Conservation (phyloP, 1,284 basidiomycete species). For the Stygiomarasmius scandens region DNA sequence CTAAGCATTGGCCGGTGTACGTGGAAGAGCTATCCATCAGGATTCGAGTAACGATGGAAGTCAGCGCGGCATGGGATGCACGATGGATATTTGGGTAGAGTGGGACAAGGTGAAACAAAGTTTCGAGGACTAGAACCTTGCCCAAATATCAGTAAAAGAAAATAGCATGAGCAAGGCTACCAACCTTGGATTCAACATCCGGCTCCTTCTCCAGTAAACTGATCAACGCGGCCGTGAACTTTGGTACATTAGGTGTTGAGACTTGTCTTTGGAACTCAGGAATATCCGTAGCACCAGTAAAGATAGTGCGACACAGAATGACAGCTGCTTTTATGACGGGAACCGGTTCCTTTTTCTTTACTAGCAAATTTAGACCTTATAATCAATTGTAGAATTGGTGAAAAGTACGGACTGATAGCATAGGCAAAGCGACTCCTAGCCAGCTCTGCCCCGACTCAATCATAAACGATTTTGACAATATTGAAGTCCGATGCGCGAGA, state of each 20-base stretch:
- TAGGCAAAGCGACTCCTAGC: slow-evolving; percentile 63
- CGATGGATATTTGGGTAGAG: slow-evolving; percentile 69
- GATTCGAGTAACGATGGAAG: slow-evolving; percentile 52
- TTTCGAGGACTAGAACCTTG: slow-evolving; percentile 55
- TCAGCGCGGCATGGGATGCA: slow-evolving; percentile 51
- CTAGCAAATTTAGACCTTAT: slow-evolving; percentile 21
- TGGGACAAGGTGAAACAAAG: slow-evolving; percentile 58
- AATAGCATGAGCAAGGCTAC: slow-evolving; percentile 6
- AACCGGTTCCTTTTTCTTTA: slow-evolving; percentile 68
- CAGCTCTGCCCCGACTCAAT: slow-evolving; percentile 72
- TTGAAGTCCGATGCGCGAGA: slow-evolving; percentile 65
- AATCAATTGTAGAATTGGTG: slow-evolving; percentile 17
- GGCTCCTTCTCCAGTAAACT: slow-evolving; percentile 52
- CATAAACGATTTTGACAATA: slow-evolving; percentile 59
- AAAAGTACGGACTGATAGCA: slow-evolving; percentile 62
- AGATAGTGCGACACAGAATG: slow-evolving; percentile 61
- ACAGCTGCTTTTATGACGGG: slow-evolving; percentile 62
- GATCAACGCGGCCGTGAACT: slow-evolving; percentile 63
- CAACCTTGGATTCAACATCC: slow-evolving; percentile 57
- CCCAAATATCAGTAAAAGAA: slow-evolving; percentile 2
- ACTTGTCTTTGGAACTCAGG: slow-evolving; percentile 80
- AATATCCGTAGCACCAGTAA: slow-evolving; percentile 56
- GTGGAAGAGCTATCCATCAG: slow-evolving; percentile 56
- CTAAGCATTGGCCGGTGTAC: slow-evolving; percentile 41
- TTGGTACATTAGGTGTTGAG: slow-evolving; percentile 68